phyloP scores from a whole-genome alignment of 2,329 filamentous ascomycete species.

The Phyllosticta ampelicida region DNA sequence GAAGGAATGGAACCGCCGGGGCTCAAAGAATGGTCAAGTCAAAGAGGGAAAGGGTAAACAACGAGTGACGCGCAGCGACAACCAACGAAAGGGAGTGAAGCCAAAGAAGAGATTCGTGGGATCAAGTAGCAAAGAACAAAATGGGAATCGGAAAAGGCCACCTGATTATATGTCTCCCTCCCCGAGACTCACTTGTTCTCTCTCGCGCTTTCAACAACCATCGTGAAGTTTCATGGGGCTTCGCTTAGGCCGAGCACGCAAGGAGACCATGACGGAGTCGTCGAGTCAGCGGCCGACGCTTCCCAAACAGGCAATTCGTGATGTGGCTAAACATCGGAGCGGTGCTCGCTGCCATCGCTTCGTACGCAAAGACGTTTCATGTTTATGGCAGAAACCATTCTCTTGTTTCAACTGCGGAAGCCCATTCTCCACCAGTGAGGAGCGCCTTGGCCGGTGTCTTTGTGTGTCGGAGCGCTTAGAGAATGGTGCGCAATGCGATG shows the following conservation, averaged over 20 bases:
- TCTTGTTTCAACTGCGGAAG: slow-evolving; percentile 1
- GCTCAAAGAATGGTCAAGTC: slow-evolving; percentile 1
- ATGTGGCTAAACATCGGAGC: slow-evolving; percentile 1
- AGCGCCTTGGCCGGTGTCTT: neutral
- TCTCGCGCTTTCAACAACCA: neutral
- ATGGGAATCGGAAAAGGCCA: neutral
- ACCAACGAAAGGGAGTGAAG: slow-evolving; percentile 1
- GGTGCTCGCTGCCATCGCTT: neutral
- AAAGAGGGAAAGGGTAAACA: slow-evolving; percentile 5
- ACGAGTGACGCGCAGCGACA: slow-evolving; percentile 10
- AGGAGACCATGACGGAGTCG: slow-evolving; percentile 2
- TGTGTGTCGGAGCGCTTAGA: no score
- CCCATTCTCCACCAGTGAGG: slow-evolving; percentile 5
- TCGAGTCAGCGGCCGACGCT: neutral
- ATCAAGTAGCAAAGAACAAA: neutral
- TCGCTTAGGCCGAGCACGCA: slow-evolving; percentile 6
- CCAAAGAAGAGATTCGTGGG: neutral
- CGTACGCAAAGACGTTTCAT: slow-evolving; percentile 6
- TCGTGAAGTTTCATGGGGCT: slow-evolving; percentile 6
- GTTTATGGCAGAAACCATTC: slow-evolving; percentile 5
- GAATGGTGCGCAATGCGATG: neutral
- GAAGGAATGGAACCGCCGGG: slow-evolving; percentile 8
- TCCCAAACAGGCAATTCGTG: slow-evolving; percentile 4
- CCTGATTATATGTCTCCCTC: neutral
- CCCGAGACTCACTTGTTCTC: neutral